These are phyloP conservation scores for Hura crepitans DNA, from an alignment of 441 rosid species.

Conservation along the genomic window DNA sequence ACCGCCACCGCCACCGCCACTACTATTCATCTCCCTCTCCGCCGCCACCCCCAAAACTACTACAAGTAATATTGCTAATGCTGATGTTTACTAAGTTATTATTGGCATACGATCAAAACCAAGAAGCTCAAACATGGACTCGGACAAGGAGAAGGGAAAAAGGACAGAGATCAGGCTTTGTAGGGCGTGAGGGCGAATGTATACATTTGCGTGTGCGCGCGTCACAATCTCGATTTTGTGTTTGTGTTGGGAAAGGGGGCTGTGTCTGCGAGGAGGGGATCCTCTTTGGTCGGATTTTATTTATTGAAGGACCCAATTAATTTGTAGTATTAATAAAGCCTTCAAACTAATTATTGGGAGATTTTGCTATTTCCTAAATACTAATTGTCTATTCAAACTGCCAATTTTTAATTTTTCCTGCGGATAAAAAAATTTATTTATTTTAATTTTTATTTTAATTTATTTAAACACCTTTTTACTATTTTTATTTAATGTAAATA, in stretches of 20 bases:
- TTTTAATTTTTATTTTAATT: too few relatives aligned
- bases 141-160: constrained; percentile 19
- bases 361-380: background rate
- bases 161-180: constrained; percentile 36
- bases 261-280: constrained; percentile 29
- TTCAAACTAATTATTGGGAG: constrained; percentile 3
- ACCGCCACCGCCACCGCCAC: constrained; percentile 22
- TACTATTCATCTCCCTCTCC: constrained; percentile 26
- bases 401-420: too few relatives aligned
- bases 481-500: too few relatives aligned
- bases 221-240: constrained; percentile 17
- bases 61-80: constrained; percentile 6
- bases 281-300: constrained; percentile 30
- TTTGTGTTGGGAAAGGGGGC: constrained; percentile 26
- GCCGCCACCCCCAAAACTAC: constrained; percentile 19
- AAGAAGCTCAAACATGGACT: constrained; percentile 24
- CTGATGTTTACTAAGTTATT: background rate
- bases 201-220: constrained; percentile 7
- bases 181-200: background rate
- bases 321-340: background rate
- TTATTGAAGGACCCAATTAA: background rate
- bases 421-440: too few relatives aligned
- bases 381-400: too few relatives aligned
- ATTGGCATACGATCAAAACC: background rate
- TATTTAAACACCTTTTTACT: too few relatives aligned